Percentiles rank a stretch among this genome's conserved stretches.
phyloP scores from a whole-genome alignment of 164 flowering plant species.

The Dillenia turbinata region DNA sequence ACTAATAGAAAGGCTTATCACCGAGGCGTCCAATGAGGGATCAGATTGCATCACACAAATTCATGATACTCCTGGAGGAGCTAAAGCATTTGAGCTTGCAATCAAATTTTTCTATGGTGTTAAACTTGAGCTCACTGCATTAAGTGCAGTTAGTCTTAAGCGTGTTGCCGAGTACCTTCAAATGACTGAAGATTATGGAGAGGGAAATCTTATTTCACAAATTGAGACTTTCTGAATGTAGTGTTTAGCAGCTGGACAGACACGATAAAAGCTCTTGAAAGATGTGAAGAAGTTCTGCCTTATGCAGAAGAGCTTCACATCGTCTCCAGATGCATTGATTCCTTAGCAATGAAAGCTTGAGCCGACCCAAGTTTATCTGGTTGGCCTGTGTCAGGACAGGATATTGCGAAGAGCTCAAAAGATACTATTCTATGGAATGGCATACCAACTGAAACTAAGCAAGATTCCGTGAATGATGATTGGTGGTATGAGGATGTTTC shows the following conservation, averaged over 20 bases:
- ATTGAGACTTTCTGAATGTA: slow-evolving; percentile 42
- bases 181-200: slow-evolving; percentile 48
- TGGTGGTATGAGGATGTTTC: slow-evolving; percentile 63
- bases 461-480: slow-evolving; percentile 22
- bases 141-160: slow-evolving; percentile 40
- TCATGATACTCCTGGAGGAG: slow-evolving; percentile 48
- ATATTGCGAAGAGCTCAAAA: slow-evolving; percentile 3
- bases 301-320: slow-evolving; percentile 45
- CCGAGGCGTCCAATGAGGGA: slow-evolving; percentile 21
- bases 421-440: slow-evolving; percentile 40
- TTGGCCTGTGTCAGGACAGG: slow-evolving; percentile 26
- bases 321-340: slow-evolving; percentile 45
- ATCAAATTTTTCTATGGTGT: slow-evolving; percentile 56
- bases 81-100: slow-evolving; percentile 43
- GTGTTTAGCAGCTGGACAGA: slow-evolving; percentile 46
- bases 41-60: slow-evolving; percentile 28
- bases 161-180: slow-evolving; percentile 53
- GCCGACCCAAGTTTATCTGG: slow-evolving; percentile 34
- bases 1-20: slow-evolving; percentile 35
- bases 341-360: slow-evolving; percentile 50
- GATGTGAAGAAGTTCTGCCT: slow-evolving; percentile 44
- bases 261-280: slow-evolving; percentile 45
- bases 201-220: slow-evolving; percentile 42
- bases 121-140: slow-evolving; percentile 39
- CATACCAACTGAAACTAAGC: slow-evolving; percentile 24